Evolutionary conservation across 306 rosid genomes (phyloP), one percentile per base, ranked within the genome.

Genomic region (Crotalaria pallida): DNA sequence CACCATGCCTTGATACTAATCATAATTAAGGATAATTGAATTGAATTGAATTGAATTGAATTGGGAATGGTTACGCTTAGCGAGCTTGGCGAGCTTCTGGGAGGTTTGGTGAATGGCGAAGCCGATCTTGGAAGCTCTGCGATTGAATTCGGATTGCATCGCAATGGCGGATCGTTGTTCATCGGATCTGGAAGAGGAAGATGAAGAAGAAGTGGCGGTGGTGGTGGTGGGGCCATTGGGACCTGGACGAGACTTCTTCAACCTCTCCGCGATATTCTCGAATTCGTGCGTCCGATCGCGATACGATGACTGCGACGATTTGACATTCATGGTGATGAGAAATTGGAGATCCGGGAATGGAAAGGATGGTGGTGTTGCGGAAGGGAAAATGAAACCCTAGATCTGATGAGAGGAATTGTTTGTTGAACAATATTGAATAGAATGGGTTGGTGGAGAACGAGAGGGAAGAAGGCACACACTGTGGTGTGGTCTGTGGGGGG

Each of bases 101-200:
- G 97, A 95, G 0, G 97, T 91, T 83, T 88, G 92, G 66, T 95
- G 99, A 73, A 95, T 95, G 56, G 96, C 96, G 55, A 75, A 87
- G 11, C 97, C 97, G 17, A 95, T 85, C 74, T 83, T 95, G 67
- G 99, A 88, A 74, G 99, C 99, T 63, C 96, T 86, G 38, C 55
- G 62, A 69, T 95, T 95, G 66, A 95, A 95, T 77, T 89, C 99
- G 0, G 97, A 95, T 69, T 89, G 96, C 55, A 83, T 79, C 10
- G 86, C 89, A 8, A 87, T 77, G 0, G 86, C 86, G 1, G 96
- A 86, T 63, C 88, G 88, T 17, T 83, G 87, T 55, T 95, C 96
- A 56, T 91, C 92, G 19, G 84, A 83, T 78, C 83, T 91, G 10
- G 90, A 84, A 55, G 73, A 71, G 3, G 56, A 49, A 1, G 56